phyloP scores from a whole-genome alignment of 805 yeast species.

The Yarrowia osloensis region DNA sequence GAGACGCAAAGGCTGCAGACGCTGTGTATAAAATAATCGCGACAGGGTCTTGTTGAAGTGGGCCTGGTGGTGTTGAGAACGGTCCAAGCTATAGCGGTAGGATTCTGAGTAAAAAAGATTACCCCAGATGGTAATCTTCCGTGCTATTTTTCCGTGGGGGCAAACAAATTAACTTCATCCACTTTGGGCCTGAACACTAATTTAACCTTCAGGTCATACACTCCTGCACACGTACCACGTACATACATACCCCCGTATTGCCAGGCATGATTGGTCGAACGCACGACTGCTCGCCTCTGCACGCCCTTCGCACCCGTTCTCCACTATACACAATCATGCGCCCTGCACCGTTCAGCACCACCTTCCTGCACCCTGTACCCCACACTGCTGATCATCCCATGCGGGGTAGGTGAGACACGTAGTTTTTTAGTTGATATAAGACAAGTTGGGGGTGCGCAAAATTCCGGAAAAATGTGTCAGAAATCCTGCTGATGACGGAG shows the following conservation, averaged over 20 bases:
- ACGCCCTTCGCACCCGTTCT: neutral
- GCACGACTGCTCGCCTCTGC: neutral
- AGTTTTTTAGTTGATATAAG: neutral
- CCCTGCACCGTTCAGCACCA: neutral
- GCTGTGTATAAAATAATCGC: neutral
- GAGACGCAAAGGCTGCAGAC: neutral
- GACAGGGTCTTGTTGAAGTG: neutral
- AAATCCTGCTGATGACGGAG: too few relatives aligned
- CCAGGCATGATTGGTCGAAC: neutral
- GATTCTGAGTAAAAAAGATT: neutral
- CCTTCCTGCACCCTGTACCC: constrained; percentile 19
- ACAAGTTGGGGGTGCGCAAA: neutral
- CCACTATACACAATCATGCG: neutral
- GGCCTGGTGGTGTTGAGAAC: neutral
- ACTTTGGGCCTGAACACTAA: neutral
- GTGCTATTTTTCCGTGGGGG: constrained; percentile 22
- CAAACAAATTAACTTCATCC: neutral
- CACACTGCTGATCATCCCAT: constrained; percentile 28
- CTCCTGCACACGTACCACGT: constrained; percentile 4
- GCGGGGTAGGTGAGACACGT: constrained; percentile 13
- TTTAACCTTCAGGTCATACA: neutral
- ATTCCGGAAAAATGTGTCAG: neutral
- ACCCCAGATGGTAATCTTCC: constrained; percentile 25
- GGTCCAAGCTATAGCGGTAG: neutral
- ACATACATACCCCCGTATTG: constrained; percentile 1